Base-by-base conservation (phyloP, 2,329 filamentous ascomycete species). In the Epichloe brachyelytri region DNA sequence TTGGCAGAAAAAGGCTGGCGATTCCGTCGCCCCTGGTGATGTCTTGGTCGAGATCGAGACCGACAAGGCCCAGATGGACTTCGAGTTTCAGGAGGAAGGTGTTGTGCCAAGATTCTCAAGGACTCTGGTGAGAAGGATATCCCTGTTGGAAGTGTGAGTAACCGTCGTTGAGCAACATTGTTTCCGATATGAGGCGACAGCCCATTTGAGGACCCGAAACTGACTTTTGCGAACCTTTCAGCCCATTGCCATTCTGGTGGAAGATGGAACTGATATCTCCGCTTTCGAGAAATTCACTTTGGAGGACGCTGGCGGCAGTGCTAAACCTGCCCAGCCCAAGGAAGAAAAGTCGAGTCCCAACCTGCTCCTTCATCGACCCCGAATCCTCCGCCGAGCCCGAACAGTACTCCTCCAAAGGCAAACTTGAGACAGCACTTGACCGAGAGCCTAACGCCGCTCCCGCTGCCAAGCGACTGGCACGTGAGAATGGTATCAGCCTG, bases 61-160 rank as follows among this genome's bases (percentile, higher is more conserved):
- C 62, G 93, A 98, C 74, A 98, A 98, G 80, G 93, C 93, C 58
- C 93, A 97, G 76, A 98, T 98, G 93, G 93, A 98, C 76, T 97
- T 98, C 69, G 93, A 98, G 73, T 97, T 95, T 73, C 93, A 98
- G 73, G 93, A 98, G 65, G 93, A 97, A 68, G 93, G 91, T 76
- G 80, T 95, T 54, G 78, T 60, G 91, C 93, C 63, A 95, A 95
- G 79, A 79, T 97, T 57, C 76, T 98, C 65, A 93, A 89, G 75
- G 86, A 95, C 44, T 84, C 85, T 54, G 94, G 94, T 58, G 85
- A 85, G 71, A 98, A 97, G 78, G 93, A 98, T 68, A 76, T 98
- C 56, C 70, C 91, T 33, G 89, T 98, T 62, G 93, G 93, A 69
- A 93, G 86, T 71, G 93, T 98, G 81, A 75, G 88, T 82, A 34